Base-by-base conservation (phyloP, 805 yeast genomes). In the Candida tallmaniae region DNA sequence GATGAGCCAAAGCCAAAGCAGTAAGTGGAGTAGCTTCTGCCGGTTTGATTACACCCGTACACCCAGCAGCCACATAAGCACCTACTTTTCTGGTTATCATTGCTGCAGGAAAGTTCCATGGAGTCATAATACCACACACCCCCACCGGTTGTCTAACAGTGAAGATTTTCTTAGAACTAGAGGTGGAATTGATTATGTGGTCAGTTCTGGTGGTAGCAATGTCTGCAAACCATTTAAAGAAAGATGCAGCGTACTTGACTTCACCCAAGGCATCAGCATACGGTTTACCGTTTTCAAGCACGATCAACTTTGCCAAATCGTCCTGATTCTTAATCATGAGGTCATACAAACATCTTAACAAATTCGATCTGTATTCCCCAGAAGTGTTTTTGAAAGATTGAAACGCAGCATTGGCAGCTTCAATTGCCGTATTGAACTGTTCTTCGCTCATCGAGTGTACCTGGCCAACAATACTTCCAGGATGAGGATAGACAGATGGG, bases 181-280 rank as follows among this genome's bases (percentile, higher is more conserved):
- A 64, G 33, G 72, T 63, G 2, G 86, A 73, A n/a, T 73, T 71
- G 35, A 83, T 75, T 12, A 70, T 61, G 42, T 78, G 80, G n/a
- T 90, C 93, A 35, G 75, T 62, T 18, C 74, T 56, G 46, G 87
- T 70, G 25, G 87, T 83, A 6, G 90, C 90, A 46, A 78, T 84
- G 55, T 83, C 93, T 21, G 94, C 70, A 52, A 78, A 89, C 96
- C 97, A 89, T 52, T 86, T 88, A 55, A 85, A 83, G 58, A 83
- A 88, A 5, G 84, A 74, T 1, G 86, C 81, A 7, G 83, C 80
- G 46, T 79, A 78, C 32, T 50, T 54, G 19, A 83, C 69, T 53
- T 83, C 93, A 4, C 88, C 89, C 32, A 60, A 52, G n/a, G 90
- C 80, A 52, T 83, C 93, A 1, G 76, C 70, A 10, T 69, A 57